Evolutionary conservation across 2,329 filamentous ascomycete species (phyloP).

Genomic region (Aspergillus floridensis): DNA sequence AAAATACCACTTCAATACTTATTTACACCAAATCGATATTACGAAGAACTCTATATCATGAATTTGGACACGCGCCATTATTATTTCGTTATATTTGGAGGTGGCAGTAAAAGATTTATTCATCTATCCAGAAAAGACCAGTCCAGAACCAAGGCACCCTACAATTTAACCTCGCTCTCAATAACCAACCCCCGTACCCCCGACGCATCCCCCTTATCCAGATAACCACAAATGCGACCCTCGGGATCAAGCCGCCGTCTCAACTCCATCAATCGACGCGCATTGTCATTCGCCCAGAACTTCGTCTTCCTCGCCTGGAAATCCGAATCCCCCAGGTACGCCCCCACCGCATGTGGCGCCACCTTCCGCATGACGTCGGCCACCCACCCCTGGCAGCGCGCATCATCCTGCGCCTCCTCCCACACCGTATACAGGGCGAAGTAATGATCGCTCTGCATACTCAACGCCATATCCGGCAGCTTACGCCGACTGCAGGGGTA

Average conservation of each 20-base stretch:
- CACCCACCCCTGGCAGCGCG: slow-evolving; percentile 47
- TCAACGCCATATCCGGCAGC: slow-evolving; percentile 54
- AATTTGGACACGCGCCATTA: no score
- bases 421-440: slow-evolving; percentile 55
- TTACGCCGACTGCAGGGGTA: slow-evolving; percentile 44
- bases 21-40: no score
- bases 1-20: no score
- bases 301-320: slow-evolving; percentile 49
- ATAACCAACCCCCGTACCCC: slow-evolving; percentile 46
- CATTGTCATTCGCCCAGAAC: slow-evolving; percentile 50
- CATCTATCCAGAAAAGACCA: no score
- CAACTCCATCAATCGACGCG: slow-evolving; percentile 43
- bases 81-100: no score
- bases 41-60: no score
- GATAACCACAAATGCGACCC: slow-evolving; percentile 41
- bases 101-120: no score
- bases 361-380: slow-evolving; percentile 40
- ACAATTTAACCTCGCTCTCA: slow-evolving; percentile 33
- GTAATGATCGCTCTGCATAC: slow-evolving; percentile 57
- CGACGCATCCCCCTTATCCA: slow-evolving; percentile 46
- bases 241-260: slow-evolving; percentile 25
- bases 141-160: not conserved
- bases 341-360: slow-evolving; percentile 45
- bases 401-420: slow-evolving; percentile 49
- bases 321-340: slow-evolving; percentile 57